phyloP scores from a whole-genome alignment of 176 grass and related monocot genomes.

The Ensete ventricosum region DNA sequence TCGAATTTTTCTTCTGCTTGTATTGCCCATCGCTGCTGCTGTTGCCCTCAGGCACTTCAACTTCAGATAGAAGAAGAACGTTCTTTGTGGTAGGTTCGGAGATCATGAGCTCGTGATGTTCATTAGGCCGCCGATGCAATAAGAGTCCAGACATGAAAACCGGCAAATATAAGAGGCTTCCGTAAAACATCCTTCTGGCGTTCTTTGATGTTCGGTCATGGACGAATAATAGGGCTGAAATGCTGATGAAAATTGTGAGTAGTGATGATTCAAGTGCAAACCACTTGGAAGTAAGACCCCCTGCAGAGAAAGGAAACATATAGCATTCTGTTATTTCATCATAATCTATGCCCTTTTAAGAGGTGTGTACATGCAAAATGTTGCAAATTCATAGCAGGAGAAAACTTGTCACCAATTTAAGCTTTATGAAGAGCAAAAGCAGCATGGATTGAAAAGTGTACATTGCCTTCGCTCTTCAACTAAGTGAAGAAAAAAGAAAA shows the following conservation, averaged over 20 bases:
- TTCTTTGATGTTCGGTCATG: slow-evolving; percentile 46
- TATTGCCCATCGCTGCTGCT: slow-evolving; percentile 17
- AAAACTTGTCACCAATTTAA: no score
- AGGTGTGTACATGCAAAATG: no score
- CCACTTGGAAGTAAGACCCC: slow-evolving; percentile 84
- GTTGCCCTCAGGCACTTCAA: slow-evolving; percentile 28
- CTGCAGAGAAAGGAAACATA: slow-evolving; percentile 22
- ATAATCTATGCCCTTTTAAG: no score
- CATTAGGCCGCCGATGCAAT: slow-evolving; percentile 54
- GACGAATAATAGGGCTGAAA: slow-evolving; percentile 58
- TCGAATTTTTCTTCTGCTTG: slow-evolving; percentile 7
- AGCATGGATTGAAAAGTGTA: no score
- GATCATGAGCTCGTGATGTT: slow-evolving; percentile 30
- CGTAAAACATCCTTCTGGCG: slow-evolving; percentile 89
- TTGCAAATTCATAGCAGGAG: no score
- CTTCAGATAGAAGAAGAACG: slow-evolving; percentile 28
- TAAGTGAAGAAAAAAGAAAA: no score
- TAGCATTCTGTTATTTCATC: no score
- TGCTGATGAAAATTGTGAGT: slow-evolving; percentile 52
- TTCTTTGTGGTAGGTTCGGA: slow-evolving; percentile 18
- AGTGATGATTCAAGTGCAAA: slow-evolving; percentile 81
- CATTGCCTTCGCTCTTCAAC: no score
- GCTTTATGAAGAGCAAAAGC: no score
- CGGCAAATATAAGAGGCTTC: slow-evolving; percentile 86
- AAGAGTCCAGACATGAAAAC: slow-evolving; percentile 86